Percentiles rank a stretch among this genome's conserved stretches.
Conservation (phyloP, 78 protist genomes). For the Diacronema lutheri region DNA sequence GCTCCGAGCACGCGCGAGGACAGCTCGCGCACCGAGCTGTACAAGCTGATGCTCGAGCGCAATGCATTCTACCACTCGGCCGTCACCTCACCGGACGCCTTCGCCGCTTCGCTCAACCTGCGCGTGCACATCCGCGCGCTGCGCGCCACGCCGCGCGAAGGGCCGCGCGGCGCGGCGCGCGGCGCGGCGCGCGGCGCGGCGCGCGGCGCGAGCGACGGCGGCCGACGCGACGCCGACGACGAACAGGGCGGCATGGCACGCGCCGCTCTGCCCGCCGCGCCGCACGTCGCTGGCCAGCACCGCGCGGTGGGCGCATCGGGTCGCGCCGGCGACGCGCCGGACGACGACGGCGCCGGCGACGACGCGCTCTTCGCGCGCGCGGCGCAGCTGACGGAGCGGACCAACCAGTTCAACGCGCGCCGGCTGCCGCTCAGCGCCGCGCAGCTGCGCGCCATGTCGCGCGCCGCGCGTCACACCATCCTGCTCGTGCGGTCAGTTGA, state of each 20-base stretch:
- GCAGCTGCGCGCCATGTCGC: neutral
- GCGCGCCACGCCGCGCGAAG: no score
- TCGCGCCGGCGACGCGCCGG: no score
- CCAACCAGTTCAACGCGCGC: slow-evolving; percentile 21
- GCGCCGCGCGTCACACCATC: neutral
- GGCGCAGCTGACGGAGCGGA: slow-evolving; percentile 15
- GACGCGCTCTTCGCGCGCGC: neutral
- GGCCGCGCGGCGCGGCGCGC: no score
- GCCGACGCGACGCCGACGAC: no score
- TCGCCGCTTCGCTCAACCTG: slow-evolving; percentile 15
- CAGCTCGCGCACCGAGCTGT: slow-evolving; percentile 17
- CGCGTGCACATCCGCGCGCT: neutral
- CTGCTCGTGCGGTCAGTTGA: neutral
- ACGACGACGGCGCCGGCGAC: neutral
- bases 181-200: no score
- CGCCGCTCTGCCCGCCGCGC: no score
- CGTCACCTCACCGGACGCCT: neutral
- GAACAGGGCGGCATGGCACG: no score
- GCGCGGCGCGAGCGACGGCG: no score
- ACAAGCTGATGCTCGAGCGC: neutral
- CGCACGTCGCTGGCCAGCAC: no score
- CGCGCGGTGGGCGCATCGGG: no score
- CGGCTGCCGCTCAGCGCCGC: neutral
- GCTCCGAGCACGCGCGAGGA: neutral
- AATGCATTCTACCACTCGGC: neutral